These are phyloP conservation scores for Pleurotus giganteus DNA, from an alignment of 768 basidiomycete species.

Conservation along the genomic window DNA sequence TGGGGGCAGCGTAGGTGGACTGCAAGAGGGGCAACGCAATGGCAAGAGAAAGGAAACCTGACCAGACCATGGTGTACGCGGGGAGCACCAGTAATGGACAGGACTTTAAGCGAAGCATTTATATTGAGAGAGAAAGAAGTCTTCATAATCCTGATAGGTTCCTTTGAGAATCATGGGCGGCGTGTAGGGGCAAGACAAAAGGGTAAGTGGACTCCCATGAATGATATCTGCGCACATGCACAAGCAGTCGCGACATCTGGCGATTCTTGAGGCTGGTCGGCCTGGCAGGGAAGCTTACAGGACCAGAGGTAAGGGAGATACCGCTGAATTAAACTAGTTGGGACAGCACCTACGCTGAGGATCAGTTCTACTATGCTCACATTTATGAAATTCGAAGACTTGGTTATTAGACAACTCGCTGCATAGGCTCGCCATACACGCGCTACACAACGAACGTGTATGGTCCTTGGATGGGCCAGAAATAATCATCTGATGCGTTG, in stretches of 20 bases:
- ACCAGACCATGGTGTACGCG: neutral
- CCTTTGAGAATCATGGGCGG: neutral
- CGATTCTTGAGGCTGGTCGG: neutral
- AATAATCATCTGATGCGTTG: neutral
- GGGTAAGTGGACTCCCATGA: constrained; percentile 9
- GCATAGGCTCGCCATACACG: neutral
- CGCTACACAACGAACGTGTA: constrained; percentile 4
- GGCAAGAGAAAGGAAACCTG: neutral
- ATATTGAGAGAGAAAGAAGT: neutral
- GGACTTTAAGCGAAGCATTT: neutral
- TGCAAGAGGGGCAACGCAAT: neutral
- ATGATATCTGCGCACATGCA: neutral
- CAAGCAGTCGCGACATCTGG: neutral
- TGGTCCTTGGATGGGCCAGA: neutral
- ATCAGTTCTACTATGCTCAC: too few relatives aligned
- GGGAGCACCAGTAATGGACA: neutral
- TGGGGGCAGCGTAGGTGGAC: neutral
- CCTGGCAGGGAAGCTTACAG: too few relatives aligned
- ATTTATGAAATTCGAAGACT: too few relatives aligned
- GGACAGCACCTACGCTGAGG: too few relatives aligned
- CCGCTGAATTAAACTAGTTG: too few relatives aligned
- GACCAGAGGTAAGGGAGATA: too few relatives aligned
- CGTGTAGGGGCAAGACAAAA: neutral
- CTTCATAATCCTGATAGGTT: neutral
- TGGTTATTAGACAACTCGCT: too few relatives aligned